Evolutionary conservation across 495 filamentous ascomycete species (phyloP).

Genomic region (Aspergillus cavernicola): DNA sequence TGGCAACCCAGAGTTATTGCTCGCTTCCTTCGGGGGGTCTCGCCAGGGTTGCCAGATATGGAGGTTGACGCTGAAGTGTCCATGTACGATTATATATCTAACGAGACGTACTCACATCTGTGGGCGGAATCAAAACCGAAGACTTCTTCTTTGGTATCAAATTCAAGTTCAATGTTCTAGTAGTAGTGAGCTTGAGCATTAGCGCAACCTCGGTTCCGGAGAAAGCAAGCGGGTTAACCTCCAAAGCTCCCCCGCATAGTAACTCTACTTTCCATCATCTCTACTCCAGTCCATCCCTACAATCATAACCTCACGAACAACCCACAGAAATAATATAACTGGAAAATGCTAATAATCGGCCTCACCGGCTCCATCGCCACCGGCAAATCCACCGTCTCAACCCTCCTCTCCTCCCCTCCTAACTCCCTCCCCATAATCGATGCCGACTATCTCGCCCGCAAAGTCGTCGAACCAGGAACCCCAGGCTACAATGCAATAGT

Average conservation of each 20-base stretch:
- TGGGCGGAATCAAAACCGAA: too few relatives aligned
- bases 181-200: too few relatives aligned
- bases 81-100: background rate
- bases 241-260: background rate
- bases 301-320: background rate
- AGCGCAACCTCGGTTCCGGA: slow-evolving; percentile 3
- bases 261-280: background rate
- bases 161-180: too few relatives aligned
- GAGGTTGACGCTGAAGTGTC: too few relatives aligned
- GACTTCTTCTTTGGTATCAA: too few relatives aligned
- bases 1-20: too few relatives aligned
- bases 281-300: background rate
- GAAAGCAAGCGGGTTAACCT: background rate
- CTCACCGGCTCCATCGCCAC: slow-evolving; percentile 97
- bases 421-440: slow-evolving; percentile 92
- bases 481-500: slow-evolving; percentile 76
- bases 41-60: too few relatives aligned
- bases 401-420: slow-evolving; percentile 70
- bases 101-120: too few relatives aligned
- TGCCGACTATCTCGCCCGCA: slow-evolving; percentile 84
- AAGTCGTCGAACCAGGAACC: slow-evolving; percentile 89
- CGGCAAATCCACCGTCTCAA: slow-evolving; percentile 94
- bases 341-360: slow-evolving; percentile 90
- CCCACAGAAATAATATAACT: background rate
- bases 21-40: too few relatives aligned